Percentiles rank a stretch among this genome's conserved stretches.
Evolutionary conservation across 352 stramenopile species (phyloP).

Genomic region (Phytopythium litorale): DNA sequence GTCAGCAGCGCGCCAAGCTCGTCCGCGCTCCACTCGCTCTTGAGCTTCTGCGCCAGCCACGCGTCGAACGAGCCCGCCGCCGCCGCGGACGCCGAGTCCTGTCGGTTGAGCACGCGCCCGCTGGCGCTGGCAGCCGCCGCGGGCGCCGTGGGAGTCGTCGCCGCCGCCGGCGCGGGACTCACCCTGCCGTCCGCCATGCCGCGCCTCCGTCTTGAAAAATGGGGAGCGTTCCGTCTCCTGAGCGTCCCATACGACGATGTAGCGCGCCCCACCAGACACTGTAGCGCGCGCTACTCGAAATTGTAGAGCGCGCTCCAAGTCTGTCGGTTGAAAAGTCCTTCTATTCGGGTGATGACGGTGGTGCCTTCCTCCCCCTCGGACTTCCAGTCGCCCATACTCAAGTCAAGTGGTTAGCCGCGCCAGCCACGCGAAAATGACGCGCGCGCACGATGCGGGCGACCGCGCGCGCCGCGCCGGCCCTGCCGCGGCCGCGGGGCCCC

Average conservation of each 20-base stretch:
- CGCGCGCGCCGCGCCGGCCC: neutral
- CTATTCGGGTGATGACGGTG: too few relatives aligned
- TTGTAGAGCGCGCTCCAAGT: too few relatives aligned
- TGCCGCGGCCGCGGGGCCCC: neutral
- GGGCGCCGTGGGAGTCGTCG: neutral
- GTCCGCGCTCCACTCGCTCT: conserved; percentile 67
- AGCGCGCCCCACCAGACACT: too few relatives aligned
- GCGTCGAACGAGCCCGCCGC: conserved; percentile 34
- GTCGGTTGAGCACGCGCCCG: neutral
- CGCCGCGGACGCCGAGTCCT: conserved; percentile 13
- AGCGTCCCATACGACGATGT: too few relatives aligned
- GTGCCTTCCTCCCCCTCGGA: too few relatives aligned
- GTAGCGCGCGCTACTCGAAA: too few relatives aligned
- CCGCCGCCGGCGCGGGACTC: neutral
- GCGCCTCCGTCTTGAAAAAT: neutral
- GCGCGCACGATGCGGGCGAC: conserved; percentile 2
- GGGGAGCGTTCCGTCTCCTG: too few relatives aligned
- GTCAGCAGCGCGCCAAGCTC: conserved; percentile 64
- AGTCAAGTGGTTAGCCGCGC: neutral
- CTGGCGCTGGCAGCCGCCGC: neutral
- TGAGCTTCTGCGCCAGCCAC: conserved; percentile 77
- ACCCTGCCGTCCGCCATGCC: too few relatives aligned
- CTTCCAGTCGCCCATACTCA: neutral
- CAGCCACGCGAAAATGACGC: conserved; percentile 4
- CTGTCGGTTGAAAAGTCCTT: too few relatives aligned